Base-by-base conservation (phyloP, 768 basidiomycete species). In the Auricularia sp. region DNA sequence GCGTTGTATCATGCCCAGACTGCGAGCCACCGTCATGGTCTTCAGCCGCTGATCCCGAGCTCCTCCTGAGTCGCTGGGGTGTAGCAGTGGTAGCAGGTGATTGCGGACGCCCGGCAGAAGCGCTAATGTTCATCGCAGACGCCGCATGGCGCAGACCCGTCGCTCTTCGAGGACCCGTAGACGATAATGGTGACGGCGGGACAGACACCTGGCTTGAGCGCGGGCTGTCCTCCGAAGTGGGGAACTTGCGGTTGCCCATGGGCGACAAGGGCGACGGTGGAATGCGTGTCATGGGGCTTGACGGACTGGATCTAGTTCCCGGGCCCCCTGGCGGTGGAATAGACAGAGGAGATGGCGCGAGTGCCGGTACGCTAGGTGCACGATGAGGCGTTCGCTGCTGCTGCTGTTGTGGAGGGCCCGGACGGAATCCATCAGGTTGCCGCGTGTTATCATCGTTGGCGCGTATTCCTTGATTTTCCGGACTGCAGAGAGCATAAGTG, bases 1-100 rank as follows among this genome's bases (percentile, higher is more conserved):
- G 39, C 63, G 80, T 2, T 71, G 64, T 34, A 77, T 77, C 3
- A 82, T 79, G 0, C 64, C 72, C 1, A 80, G 68, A 1, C 78
- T 75, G 1, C 77, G 74, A 1, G 81, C 79, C 2, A 82, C 80
- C 1, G 29, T 29, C 29, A 71, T 61, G 12, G 77, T 65, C 42
- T 76, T 72, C 7, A 75, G 74, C 12, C 74, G 75, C 1, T 76
- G 75, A 63, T 75, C 80, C 33, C 44, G 64, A 43, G 61, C 36
- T 29, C 59, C 36, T n/a, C 53, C 66, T n/a, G n/a, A 36, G 18
- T 53, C 66, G 2, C 51, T 58, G 23, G 35, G 62, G 16, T 35
- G 61, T 35, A 29, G 66, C 6, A 62, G 56, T 5, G 67, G 67
- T 34, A 3, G 71, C 39, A 44, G 64, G 67, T 10, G 56, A 59